Conservation (phyloP, 1,139 yeast species). For the Zygoascus meyerae region DNA sequence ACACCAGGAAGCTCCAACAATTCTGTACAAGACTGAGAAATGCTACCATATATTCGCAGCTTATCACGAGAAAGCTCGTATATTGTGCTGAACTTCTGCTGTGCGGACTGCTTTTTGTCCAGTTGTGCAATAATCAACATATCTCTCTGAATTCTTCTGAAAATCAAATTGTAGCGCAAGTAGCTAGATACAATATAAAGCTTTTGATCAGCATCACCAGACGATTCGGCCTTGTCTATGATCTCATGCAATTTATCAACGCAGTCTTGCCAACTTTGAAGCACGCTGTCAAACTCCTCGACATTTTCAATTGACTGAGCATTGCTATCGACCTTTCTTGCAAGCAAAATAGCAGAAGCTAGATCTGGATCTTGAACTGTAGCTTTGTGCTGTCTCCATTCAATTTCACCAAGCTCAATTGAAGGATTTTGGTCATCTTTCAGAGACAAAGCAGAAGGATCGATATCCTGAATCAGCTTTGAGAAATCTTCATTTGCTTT, state of each 20-base stretch:
- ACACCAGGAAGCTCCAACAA: conserved; percentile 85
- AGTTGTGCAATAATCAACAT: conserved; percentile 42
- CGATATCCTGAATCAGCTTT: conserved; percentile 18
- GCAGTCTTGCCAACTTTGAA: conserved; percentile 54
- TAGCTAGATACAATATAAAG: conserved; percentile 71
- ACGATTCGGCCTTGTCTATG: conserved; percentile 39
- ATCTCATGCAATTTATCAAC: conserved; percentile 46
- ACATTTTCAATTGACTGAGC: conserved; percentile 23
- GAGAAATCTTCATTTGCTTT: conserved; percentile 11
- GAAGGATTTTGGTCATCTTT: conserved; percentile 20
- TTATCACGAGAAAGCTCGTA: conserved; percentile 42
- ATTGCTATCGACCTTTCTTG: conserved; percentile 23
- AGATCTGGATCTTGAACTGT: conserved; percentile 63
- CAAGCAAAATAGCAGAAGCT: conserved; percentile 47
- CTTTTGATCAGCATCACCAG: conserved; percentile 52
- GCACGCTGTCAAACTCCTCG: conserved; percentile 42
- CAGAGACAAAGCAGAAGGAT: conserved; percentile 12
- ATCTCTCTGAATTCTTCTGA: conserved; percentile 71
- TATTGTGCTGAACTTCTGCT: conserved; percentile 24
- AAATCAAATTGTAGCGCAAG: conserved; percentile 60
- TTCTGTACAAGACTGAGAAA: conserved; percentile 47
- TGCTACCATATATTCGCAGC: conserved; percentile 46
- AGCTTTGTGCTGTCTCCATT: conserved; percentile 77
- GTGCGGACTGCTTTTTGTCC: conserved; percentile 18
- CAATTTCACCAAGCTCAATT: conserved; percentile 36